These are phyloP conservation scores for Boletus sensibilis DNA, from an alignment of 768 basidiomycete species.

Conservation along the genomic window DNA sequence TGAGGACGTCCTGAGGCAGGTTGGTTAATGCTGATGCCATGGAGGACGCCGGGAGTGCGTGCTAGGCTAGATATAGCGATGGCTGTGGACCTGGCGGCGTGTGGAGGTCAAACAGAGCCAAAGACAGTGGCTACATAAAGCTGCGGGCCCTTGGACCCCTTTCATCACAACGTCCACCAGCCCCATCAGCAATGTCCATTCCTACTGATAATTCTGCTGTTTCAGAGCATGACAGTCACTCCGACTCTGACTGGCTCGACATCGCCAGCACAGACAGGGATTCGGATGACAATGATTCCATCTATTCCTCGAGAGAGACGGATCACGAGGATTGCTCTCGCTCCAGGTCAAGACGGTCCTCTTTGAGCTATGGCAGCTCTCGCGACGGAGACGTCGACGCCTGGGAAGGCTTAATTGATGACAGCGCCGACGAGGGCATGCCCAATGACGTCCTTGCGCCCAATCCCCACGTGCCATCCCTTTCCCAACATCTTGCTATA, in stretches of 20 bases:
- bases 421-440: conserved; percentile 50
- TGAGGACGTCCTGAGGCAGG: conserved; percentile 46
- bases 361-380: conserved; percentile 67
- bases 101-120: conserved; percentile 28
- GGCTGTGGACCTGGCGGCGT: conserved; percentile 1
- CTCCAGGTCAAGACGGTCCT: conserved; percentile 66
- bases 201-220: conserved; percentile 42
- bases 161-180: conserved; percentile 27
- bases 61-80: not conserved
- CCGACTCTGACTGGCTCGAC: conserved; percentile 86
- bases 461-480: conserved; percentile 23
- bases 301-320: conserved; percentile 53
- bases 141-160: conserved; percentile 28
- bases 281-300: conserved; percentile 70
- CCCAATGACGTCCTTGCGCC: conserved; percentile 24
- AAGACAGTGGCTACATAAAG: conserved; percentile 30
- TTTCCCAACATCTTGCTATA: conserved; percentile 22
- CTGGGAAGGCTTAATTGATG: conserved; percentile 77
- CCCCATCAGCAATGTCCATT: conserved; percentile 30
- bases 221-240: conserved; percentile 65
- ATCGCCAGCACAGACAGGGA: conserved; percentile 61
- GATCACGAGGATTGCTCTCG: conserved; percentile 56
- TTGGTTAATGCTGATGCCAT: conserved; percentile 26
- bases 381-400: conserved; percentile 67
- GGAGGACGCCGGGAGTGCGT: not conserved